Evolutionary conservation across 1,139 yeast genomes (phyloP), one percentile per base, ranked within the genome.

Genomic region (Pichia sp.): DNA sequence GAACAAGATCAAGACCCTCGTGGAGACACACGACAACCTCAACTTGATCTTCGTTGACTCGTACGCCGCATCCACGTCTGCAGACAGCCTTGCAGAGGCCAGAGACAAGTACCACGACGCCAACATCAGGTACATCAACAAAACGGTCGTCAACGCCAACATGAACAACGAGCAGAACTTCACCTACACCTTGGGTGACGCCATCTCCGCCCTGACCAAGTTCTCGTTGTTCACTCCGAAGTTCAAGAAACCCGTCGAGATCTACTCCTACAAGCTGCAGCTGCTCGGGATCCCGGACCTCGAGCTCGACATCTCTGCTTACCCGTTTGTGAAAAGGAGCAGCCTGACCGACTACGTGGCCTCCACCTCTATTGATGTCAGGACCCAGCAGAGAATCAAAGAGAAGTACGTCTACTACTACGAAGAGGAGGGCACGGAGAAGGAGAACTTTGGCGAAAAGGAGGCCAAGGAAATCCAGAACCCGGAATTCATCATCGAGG

Each of bases 271-370:
- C 30, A 46, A 19, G 5, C 19, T 56, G 16, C 30, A 34, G 7
- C 38, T 56, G 10, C 34, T 54, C 3, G 51, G 45, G 11, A n/a
- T 52, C n/a, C 36, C 54, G 3, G 56, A 54, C 32, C 43, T 58
- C 5, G 49, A 53, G 6, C 53, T 59, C 19, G 38, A 50, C 11
- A 47, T 59, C 5, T 51, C 53, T 1, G 57, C 54, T 26, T 57
- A 54, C 41, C 60, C 61, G 8, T 57, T 59, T 34, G 54, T 36
- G 4, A 59, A 57, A 44, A 49, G 42, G 13, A 57, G 41, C 8
- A 13, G 36, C 4, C 8, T 54, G 10, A n/a, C 42, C 4, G 58
- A 54, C 36, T 59, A 57, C 47, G 36, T 59, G 3, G 19, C 53
- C 2, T 49, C 49, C 16, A 55, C 53, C 36, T 13, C 43, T 2